Percentiles rank a stretch among this genome's conserved stretches.
These are phyloP conservation scores for Myxozyma nipponensis DNA, from an alignment of 805 yeast species.

Conservation along the genomic window DNA sequence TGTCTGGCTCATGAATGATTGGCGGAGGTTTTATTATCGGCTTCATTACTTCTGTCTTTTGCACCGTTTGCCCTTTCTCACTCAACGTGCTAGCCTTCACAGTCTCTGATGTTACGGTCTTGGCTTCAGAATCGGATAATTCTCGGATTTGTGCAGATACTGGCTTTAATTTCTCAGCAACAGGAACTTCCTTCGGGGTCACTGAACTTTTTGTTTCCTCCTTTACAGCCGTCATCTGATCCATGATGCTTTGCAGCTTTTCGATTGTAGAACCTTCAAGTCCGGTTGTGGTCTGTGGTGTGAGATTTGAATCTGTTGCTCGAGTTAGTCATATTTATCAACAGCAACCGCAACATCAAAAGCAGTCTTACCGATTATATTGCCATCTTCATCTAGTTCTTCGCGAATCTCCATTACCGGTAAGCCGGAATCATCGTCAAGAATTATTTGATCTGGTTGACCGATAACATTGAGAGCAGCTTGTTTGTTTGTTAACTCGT, in stretches of 20 bases:
- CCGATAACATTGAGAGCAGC: constrained; percentile 5
- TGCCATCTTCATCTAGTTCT: constrained; percentile 79
- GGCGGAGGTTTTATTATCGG: not conserved
- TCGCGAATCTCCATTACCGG: constrained; percentile 83
- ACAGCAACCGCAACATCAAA: not conserved
- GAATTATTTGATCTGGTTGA: constrained; percentile 9
- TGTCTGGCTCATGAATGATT: not conserved
- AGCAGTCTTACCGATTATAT: constrained; percentile 43
- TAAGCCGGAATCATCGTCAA: constrained; percentile 44
- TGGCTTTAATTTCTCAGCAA: too few species aligned
- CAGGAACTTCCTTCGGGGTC: not conserved
- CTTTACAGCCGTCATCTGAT: not conserved
- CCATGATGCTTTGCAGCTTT: constrained; percentile 35
- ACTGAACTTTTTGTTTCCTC: not conserved
- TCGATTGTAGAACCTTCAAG: constrained; percentile 18
- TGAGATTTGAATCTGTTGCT: constrained; percentile 9
- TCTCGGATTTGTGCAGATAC: not conserved
- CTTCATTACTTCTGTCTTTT: not conserved
- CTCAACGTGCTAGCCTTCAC: too few species aligned
- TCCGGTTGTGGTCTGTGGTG: constrained; percentile 19
- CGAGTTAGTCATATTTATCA: not conserved
- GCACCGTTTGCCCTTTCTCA: not conserved
- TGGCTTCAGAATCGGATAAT: not conserved
- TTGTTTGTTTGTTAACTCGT: constrained; percentile 14
- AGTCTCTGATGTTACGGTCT: not conserved